Conservation (phyloP, 345 rosid species). For the Trapa bicornis region DNA sequence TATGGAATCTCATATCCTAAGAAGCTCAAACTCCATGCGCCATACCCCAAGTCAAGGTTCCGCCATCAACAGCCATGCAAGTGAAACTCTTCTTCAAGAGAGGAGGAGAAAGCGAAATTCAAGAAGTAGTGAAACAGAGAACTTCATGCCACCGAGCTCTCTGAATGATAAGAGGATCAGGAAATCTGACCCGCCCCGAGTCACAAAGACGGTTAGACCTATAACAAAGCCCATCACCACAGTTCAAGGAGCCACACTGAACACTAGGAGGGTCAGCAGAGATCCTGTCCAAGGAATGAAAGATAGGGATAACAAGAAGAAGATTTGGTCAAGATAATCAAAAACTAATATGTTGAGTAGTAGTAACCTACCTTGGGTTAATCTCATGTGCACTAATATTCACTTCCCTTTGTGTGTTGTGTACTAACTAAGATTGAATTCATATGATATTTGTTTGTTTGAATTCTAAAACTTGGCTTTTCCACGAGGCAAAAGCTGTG, state of each 20-base stretch:
- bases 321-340: constrained; percentile 55
- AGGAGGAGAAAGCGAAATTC: constrained; percentile 52
- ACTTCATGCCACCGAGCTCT: constrained; percentile 19
- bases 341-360: background rate
- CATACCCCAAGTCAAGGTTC: constrained; percentile 29
- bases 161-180: constrained; percentile 43
- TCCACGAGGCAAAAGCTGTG: no score
- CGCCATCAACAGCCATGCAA: constrained; percentile 16
- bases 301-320: constrained; percentile 62
- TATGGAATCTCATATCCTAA: constrained; percentile 41
- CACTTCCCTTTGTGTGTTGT: background rate
- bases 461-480: no score
- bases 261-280: constrained; percentile 42
- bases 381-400: background rate
- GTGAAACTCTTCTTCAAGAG: constrained; percentile 22
- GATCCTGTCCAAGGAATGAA: constrained; percentile 37
- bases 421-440: background rate
- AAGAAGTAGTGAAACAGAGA: constrained; percentile 71
- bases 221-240: constrained; percentile 22
- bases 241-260: constrained; percentile 22
- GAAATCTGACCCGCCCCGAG: constrained; percentile 73
- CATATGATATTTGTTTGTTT: no score
- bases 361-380: constrained; percentile 1
- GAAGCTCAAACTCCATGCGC: constrained; percentile 46
- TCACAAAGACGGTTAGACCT: constrained; percentile 38